Evolutionary conservation across 345 rosid genomes (phyloP).

Genomic region (Salix koriyanagi): DNA sequence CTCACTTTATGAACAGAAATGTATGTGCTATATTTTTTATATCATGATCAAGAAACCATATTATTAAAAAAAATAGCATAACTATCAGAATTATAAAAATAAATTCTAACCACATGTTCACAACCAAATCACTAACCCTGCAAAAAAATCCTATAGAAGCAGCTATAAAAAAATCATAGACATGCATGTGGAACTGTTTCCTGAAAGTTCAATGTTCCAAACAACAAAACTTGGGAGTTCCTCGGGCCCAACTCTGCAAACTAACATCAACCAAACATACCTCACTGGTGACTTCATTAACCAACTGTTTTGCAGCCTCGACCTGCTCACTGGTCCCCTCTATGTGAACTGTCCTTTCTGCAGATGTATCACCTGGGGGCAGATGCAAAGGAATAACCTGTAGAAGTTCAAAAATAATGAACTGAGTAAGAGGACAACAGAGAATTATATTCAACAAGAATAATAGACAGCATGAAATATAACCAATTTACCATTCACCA

Average conservation of each 20-base stretch:
- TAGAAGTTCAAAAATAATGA: not conserved
- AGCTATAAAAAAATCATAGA: not conserved
- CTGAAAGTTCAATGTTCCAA: not conserved
- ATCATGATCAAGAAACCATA: not conserved
- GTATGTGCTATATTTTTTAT: not conserved
- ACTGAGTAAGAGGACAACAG: not conserved
- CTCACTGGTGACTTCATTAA: slow-evolving; percentile 93
- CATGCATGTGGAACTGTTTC: not conserved
- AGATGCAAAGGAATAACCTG: slow-evolving; percentile 97
- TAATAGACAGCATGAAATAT: not conserved
- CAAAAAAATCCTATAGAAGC: not conserved
- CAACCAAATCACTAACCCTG: not conserved
- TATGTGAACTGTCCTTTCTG: slow-evolving; percentile 76
- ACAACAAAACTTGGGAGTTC: not conserved
- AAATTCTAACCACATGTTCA: not conserved
- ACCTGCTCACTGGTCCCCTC: slow-evolving; percentile 93
- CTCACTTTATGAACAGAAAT: not conserved
- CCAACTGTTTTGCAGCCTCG: slow-evolving; percentile 81
- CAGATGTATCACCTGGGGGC: slow-evolving; percentile 85
- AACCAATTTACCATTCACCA: not conserved
- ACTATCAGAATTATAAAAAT: too few species aligned
- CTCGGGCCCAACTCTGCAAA: slow-evolving; percentile 18
- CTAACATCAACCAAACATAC: slow-evolving; percentile 49
- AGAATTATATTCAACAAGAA: not conserved
- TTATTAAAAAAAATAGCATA: not conserved